Evolutionary conservation across 148 eudicot genomes (phyloP).

Genomic region (Spergularia bocconei): DNA sequence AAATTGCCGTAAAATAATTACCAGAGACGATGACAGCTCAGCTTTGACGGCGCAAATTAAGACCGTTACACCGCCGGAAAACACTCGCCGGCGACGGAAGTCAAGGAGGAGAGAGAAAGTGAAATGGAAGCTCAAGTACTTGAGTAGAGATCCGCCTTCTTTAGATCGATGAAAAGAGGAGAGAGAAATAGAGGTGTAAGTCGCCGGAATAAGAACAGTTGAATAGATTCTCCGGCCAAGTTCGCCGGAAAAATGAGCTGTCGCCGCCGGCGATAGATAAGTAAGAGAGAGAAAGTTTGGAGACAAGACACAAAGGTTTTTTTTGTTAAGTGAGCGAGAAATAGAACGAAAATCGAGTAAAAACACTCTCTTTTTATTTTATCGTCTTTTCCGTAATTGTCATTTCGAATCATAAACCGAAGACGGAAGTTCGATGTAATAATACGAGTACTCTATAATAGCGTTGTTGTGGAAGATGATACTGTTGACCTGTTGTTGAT

Average conservation of each 20-base stretch:
- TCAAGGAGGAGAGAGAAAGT: neutral
- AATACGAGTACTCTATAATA: too few relatives aligned
- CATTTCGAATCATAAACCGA: too few relatives aligned
- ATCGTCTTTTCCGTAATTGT: too few relatives aligned
- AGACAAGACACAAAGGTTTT: neutral
- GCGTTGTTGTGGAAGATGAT: too few relatives aligned
- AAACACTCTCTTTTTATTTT: too few relatives aligned
- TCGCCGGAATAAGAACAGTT: neutral
- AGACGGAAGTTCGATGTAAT: too few relatives aligned
- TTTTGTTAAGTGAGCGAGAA: neutral
- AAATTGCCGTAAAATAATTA: neutral
- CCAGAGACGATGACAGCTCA: neutral
- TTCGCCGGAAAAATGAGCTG: conserved; percentile 15
- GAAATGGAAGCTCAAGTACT: conserved; percentile 1
- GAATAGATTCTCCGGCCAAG: neutral
- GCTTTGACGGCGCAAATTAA: neutral
- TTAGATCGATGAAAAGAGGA: neutral
- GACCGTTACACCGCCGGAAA: neutral
- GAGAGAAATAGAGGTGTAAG: neutral
- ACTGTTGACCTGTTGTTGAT: too few relatives aligned
- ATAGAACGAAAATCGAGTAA: neutral
- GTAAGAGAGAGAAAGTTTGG: neutral
- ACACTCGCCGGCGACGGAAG: neutral
- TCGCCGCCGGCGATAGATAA: conserved; percentile 16
- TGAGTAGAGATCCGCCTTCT: neutral